phyloP scores from a whole-genome alignment of 495 filamentous ascomycete species.

The Ramalina intermedia region DNA sequence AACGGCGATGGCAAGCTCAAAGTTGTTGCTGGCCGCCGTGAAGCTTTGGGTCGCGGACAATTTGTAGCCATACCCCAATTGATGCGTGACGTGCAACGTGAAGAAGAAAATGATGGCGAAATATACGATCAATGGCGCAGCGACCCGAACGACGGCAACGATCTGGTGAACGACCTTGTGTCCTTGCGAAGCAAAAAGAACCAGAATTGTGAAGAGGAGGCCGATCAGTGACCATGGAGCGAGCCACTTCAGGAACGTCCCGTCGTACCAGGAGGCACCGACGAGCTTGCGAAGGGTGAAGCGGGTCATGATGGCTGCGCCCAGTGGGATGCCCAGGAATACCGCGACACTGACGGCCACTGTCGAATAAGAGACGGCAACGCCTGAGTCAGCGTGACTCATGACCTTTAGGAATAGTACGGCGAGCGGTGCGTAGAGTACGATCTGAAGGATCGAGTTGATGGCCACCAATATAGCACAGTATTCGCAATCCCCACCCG shows the following conservation, averaged over 20 bases:
- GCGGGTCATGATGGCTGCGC: conserved; percentile 62
- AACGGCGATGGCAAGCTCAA: conserved; percentile 87
- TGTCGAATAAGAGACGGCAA: conserved; percentile 48
- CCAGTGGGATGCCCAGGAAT: conserved; percentile 77
- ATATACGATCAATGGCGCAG: conserved; percentile 68
- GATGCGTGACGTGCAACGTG: conserved; percentile 43
- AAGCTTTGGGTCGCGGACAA: conserved; percentile 72
- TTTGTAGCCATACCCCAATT: conserved; percentile 58
- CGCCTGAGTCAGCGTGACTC: conserved; percentile 22
- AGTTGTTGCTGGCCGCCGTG: conserved; percentile 91
- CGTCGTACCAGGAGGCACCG: conserved; percentile 47
- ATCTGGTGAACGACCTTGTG: conserved; percentile 69
- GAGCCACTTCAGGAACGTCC: conserved; percentile 50
- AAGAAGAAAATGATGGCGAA: conserved; percentile 59
- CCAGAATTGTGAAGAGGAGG: conserved; percentile 71
- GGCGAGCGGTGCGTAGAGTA: conserved; percentile 68
- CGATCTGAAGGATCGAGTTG: conserved; percentile 77
- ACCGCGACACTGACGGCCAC: conserved; percentile 71
- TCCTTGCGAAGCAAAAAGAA: conserved; percentile 76
- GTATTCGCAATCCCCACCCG: conserved; percentile 68
- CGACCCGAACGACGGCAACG: conserved; percentile 64
- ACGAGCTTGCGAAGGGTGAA: conserved; percentile 40
- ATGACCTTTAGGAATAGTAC: conserved; percentile 67
- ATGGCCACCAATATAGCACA: conserved; percentile 83
- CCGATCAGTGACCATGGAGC: conserved; percentile 70